Evolutionary conservation across 2,329 filamentous ascomycete genomes (phyloP), one percentile per base, ranked within the genome.

Genomic region (Trematosphaeria pertusa): DNA sequence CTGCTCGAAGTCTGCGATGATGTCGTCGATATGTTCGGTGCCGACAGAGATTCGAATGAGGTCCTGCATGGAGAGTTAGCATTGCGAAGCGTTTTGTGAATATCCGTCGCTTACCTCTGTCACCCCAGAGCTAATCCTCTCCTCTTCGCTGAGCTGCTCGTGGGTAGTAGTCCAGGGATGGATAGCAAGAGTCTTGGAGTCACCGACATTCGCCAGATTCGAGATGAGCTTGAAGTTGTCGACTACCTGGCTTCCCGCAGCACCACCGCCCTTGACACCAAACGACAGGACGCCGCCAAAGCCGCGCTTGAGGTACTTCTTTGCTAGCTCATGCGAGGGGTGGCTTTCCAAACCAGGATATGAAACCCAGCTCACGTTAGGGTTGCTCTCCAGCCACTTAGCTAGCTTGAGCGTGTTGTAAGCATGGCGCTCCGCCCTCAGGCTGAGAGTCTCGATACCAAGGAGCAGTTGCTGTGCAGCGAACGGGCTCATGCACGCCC

Each of bases 141-240:
- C 93, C 69, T 91, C 82, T 21, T 93, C 88, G 18, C 80, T 85
- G 47, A 97, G 81, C 77, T 97, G 93, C 78, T 96, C 89, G 72
- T 97, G 93, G 2, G 93, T 97, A 2, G 93, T 97, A 5, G 87
- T 89, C 90, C 91, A 96, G 17, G 93, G 93, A 74, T 97, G 92
- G 61, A 97, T 96, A 18, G 92, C 92, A 53, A 97, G 78, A 5
- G 92, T 96, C 82, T 97, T 97, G 37, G 89, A 89, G 72, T 97
- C 93, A 47, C 93, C 93, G 20, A 97, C 92, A 70, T 99, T 99
- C 47, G 94, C 94, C 59, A 97, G 78, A 75, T 97, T 97, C 14
- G 91, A 96, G 63, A 97, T 91, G 59, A 99, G 77, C 81, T 95
- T 94, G 79, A 99, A 95, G 60, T 86, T 86, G 74, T 99, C 94